Percentiles rank a stretch among this genome's conserved stretches.
These are phyloP conservation scores for Dictyostelium gargantuum DNA, from an alignment of 208 protist species.

Conservation along the genomic window DNA sequence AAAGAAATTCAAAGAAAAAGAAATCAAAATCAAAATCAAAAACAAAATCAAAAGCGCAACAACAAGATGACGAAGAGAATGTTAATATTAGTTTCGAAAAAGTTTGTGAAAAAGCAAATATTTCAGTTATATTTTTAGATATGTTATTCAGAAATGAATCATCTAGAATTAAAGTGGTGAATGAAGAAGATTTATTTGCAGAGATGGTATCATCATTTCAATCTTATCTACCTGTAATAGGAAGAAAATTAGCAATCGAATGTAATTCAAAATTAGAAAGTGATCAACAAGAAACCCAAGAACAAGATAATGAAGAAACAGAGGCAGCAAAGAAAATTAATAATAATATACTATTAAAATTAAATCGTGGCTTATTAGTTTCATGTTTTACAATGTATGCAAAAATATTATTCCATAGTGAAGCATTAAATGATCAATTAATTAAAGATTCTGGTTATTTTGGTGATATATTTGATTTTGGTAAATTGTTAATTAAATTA, in stretches of 20 bases:
- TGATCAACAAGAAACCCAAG: not conserved
- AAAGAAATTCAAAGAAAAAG: not conserved
- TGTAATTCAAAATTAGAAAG: not conserved
- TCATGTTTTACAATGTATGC: not conserved
- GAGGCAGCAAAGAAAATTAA: not conserved
- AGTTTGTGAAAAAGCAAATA: not conserved
- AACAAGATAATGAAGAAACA: not conserved
- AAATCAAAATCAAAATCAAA: no score
- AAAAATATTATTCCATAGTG: slow-evolving; percentile 8
- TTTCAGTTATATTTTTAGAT: slow-evolving; percentile 17
- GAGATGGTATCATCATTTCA: not conserved
- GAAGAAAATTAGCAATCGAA: not conserved
- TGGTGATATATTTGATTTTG: not conserved
- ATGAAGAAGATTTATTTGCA: not conserved
- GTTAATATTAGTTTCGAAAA: not conserved
- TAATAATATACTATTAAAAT: not conserved
- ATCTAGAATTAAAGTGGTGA: not conserved
- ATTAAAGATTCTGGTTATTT: not conserved
- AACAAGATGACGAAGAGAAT: not conserved
- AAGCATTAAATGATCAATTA: not conserved
- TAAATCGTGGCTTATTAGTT: not conserved
- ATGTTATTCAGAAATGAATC: slow-evolving; percentile 12
- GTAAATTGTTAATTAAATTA: not conserved
- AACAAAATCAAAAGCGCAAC: not conserved
- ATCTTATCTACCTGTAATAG: not conserved